These are phyloP conservation scores for Leccinum fuscescens DNA, from an alignment of 1,284 basidiomycete genomes.

Conservation along the genomic window DNA sequence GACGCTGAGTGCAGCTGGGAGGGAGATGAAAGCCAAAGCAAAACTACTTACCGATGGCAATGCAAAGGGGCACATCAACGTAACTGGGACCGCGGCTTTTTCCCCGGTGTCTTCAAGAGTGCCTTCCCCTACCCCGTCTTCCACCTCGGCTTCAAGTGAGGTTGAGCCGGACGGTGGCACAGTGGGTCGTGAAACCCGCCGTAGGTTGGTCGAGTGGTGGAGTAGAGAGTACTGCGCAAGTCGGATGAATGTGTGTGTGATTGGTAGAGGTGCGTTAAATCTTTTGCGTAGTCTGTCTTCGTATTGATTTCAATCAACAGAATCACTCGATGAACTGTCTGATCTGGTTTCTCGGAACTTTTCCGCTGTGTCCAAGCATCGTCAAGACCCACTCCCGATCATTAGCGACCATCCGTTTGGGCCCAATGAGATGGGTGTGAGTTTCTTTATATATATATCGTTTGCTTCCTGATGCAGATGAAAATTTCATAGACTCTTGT, in stretches of 20 bases:
- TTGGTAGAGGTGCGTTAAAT: slow-evolving; percentile 72
- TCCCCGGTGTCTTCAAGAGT: slow-evolving; percentile 55
- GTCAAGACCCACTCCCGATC: slow-evolving; percentile 59
- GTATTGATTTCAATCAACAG: slow-evolving; percentile 38
- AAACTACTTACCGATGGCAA: slow-evolving; percentile 30
- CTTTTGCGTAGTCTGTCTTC: neutral
- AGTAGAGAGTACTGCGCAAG: slow-evolving; percentile 89
- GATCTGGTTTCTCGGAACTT: slow-evolving; percentile 73
- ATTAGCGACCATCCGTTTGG: slow-evolving; percentile 81
- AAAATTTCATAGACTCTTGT: slow-evolving; percentile 64
- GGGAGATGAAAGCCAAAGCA: slow-evolving; percentile 49
- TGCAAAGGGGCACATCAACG: slow-evolving; percentile 4
- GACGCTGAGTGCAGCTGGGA: slow-evolving; percentile 75
- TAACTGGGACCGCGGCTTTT: slow-evolving; percentile 34
- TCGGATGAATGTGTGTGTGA: slow-evolving; percentile 88
- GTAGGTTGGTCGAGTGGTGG: slow-evolving; percentile 96
- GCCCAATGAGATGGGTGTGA: slow-evolving; percentile 69
- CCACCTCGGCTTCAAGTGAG: slow-evolving; percentile 52
- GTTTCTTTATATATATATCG: slow-evolving; percentile 31
- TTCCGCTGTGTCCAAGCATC: slow-evolving; percentile 73
- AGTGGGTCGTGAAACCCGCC: slow-evolving; percentile 84
- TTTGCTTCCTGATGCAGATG: neutral
- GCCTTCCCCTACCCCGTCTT: slow-evolving; percentile 63
- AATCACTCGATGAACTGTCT: slow-evolving; percentile 79
- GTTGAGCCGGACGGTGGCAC: slow-evolving; percentile 69